Base-by-base conservation (phyloP, 805 yeast genomes). In the Saturnispora sekii region DNA sequence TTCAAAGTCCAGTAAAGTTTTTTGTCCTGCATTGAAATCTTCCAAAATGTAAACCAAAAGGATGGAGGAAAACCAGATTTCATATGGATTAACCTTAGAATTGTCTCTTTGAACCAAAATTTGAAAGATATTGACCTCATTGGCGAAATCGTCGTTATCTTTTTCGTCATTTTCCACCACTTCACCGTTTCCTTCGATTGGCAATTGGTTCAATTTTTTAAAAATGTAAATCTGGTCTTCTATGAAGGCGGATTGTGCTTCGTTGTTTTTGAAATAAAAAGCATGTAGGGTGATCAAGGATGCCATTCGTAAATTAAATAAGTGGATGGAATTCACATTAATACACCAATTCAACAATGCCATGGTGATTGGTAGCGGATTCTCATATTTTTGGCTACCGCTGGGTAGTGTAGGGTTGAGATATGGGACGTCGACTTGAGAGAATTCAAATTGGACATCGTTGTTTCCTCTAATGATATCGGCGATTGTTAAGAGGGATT, bases 341-440 rank as follows among this genome's bases (percentile, higher is more conserved):
- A 90, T 63, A 31, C 86, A 72, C 98, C 98, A 93, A 50, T 84
- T 81, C 29, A 90, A 56, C 41, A 93, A 66, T 0, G 94, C 87
- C 28, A 73, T 69, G 0, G 82, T 69, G 0, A 85, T 94, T 0
- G 97, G 90, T 2, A 86, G 63, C 1, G 74, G 41, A 1, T 53
- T 57, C 11, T 59, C 65, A 44, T 55, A 59, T 44, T 51, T 59
- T 46, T 63, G 67, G 7, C 60, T 60, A 9, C 54, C 14, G 2
- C 46, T 18, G 10, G 67, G 67, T 37, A 63, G 50, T 42, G 59
- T 53, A 10, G 96, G 87, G 56, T 87, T 97, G 45, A 89, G 69
- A 57, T 81, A 86, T 0, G 98, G 98, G 7, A 93, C 96, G 61
- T 93, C 97, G 11, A 90, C 79, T 44, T 78, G 79, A 1, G 87